Evolutionary conservation across 768 basidiomycete genomes (phyloP).

Genomic region (Lepiota subincarnata): DNA sequence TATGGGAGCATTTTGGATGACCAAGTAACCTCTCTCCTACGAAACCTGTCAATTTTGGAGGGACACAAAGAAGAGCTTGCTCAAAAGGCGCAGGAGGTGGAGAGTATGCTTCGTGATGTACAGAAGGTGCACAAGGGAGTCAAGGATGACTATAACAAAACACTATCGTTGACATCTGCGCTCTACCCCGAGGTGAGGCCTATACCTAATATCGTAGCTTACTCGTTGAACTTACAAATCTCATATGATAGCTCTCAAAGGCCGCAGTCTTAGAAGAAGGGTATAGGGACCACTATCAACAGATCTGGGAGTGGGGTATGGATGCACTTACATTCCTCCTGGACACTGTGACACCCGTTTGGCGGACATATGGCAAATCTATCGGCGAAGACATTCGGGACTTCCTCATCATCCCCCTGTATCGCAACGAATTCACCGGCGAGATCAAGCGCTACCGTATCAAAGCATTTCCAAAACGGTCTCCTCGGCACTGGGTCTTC

Average conservation of each 20-base stretch:
- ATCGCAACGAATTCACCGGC: conserved; percentile 81
- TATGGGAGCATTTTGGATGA: conserved; percentile 46
- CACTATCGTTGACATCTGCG: conserved; percentile 64
- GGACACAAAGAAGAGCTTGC: conserved; percentile 39
- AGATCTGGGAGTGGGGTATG: conserved; percentile 79
- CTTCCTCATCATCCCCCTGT: conserved; percentile 78
- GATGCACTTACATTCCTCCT: conserved; percentile 71
- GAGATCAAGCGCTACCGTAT: conserved; percentile 67
- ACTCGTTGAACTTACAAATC: conserved; percentile 1
- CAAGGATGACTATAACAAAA: conserved; percentile 62
- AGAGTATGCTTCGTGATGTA: conserved; percentile 45
- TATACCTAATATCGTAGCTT: not conserved
- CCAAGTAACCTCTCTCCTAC: conserved; percentile 47
- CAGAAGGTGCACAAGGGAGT: conserved; percentile 51
- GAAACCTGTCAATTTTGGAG: conserved; percentile 49
- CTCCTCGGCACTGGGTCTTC: conserved; percentile 64
- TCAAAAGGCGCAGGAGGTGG: conserved; percentile 45
- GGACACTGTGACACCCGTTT: conserved; percentile 74
- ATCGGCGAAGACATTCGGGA: conserved; percentile 78
- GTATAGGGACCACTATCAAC: conserved; percentile 76
- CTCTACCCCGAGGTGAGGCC: conserved; percentile 69
- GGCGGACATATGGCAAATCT: conserved; percentile 78
- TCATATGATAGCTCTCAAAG: conserved; percentile 50
- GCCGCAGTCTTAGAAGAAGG: conserved; percentile 73
- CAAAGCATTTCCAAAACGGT: conserved; percentile 52